These are phyloP conservation scores for Camellia sinensis DNA, from an alignment of 148 eudicot genomes.

Conservation along the genomic window DNA sequence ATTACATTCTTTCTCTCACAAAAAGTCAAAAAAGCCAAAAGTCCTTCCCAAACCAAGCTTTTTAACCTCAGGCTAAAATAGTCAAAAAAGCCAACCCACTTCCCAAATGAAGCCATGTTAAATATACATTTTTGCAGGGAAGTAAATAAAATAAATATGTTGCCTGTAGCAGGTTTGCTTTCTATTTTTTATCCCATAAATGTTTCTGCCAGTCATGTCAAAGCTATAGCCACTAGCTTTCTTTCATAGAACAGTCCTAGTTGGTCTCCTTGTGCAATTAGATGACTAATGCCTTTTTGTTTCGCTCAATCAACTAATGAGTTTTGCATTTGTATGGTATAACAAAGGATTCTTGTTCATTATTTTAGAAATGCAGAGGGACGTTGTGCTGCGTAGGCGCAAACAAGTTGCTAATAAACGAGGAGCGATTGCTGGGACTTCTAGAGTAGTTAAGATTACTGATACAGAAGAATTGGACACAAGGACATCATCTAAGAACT, in stretches of 20 bases:
- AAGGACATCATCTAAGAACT: conserved; percentile 15
- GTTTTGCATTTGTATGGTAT: background rate
- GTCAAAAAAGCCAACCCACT: no score
- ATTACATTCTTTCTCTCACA: no score
- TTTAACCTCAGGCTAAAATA: no score
- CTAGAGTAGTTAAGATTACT: conserved; percentile 49
- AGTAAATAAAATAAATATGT: no score
- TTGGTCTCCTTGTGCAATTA: background rate
- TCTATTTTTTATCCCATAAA: background rate
- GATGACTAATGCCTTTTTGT: background rate
- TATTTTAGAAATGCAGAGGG: conserved; percentile 30
- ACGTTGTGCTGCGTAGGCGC: conserved; percentile 22
- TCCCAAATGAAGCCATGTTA: no score
- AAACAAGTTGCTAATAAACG: conserved; percentile 44
- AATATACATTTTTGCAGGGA: no score
- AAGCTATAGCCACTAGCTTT: background rate
- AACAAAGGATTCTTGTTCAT: conserved; percentile 7
- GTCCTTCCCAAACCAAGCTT: no score
- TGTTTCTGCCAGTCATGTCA: background rate
- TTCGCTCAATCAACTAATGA: background rate
- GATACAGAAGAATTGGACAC: conserved; percentile 27
- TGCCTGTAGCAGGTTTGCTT: no score
- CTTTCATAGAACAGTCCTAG: background rate
- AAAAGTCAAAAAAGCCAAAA: no score
- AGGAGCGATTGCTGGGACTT: conserved; percentile 18